Conservation (phyloP, 129 eudicot species). For the Logfia minima region DNA sequence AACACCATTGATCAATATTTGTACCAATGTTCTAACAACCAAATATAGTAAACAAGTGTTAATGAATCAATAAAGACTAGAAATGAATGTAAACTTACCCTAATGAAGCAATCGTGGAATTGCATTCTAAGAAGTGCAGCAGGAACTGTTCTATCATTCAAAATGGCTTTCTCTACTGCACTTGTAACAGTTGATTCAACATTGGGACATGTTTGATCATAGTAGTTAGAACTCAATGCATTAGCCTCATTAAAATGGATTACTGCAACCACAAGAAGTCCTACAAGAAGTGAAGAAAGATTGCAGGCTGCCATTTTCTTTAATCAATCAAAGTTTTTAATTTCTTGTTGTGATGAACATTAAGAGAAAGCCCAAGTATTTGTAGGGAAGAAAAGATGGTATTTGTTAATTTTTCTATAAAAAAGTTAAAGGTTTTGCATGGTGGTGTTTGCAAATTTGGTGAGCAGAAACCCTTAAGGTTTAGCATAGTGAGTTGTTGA, state of each 20-base stretch:
- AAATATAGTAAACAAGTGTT: not conserved
- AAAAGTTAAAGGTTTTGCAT: conserved; percentile 28
- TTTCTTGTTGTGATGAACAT: conserved; percentile 27
- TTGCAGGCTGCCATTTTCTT: conserved; percentile 32
- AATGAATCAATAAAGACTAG: not conserved
- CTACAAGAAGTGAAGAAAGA: conserved; percentile 33
- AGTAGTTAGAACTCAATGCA: conserved; percentile 58
- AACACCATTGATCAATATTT: conserved; percentile 4
- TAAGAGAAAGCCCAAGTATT: conserved; percentile 22
- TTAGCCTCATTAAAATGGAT: conserved; percentile 6
- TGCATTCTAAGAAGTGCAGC: conserved; percentile 50
- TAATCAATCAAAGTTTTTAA: not conserved
- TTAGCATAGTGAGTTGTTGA: conserved; percentile 28
- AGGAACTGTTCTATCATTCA: conserved; percentile 52
- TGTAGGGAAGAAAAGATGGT: conserved; percentile 19
- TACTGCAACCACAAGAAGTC: conserved; percentile 26
- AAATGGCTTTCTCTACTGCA: conserved; percentile 55
- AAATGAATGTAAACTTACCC: conserved; percentile 27
- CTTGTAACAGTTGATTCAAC: conserved; percentile 48
- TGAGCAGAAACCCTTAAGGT: conserved; percentile 39
- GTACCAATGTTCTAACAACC: not conserved
- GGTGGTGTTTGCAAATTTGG: conserved; percentile 44
- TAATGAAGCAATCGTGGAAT: conserved; percentile 55
- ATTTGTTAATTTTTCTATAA: not conserved
- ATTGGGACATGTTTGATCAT: conserved; percentile 71